These are phyloP conservation scores for Glycine tomentella DNA, from an alignment of 306 rosid species.

Conservation along the genomic window DNA sequence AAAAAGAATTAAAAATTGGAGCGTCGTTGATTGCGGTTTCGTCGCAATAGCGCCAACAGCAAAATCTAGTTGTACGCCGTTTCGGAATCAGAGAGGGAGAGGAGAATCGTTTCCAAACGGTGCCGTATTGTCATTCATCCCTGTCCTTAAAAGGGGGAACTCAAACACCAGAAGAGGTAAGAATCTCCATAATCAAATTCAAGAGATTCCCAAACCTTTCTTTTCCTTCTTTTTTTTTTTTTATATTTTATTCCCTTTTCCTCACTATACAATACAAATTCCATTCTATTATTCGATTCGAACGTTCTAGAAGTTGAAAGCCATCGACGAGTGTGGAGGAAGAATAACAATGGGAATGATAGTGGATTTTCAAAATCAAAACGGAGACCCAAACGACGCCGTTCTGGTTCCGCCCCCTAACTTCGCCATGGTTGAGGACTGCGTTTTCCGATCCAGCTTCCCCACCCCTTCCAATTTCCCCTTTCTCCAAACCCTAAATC, in stretches of 20 bases:
- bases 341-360: slow-evolving; percentile 52
- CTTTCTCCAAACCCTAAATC: slow-evolving; percentile 74
- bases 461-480: slow-evolving; percentile 75
- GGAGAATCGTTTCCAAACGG: slow-evolving; percentile 14
- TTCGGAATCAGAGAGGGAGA: background rate
- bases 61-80: slow-evolving; percentile 43
- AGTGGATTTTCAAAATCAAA: slow-evolving; percentile 48
- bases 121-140: background rate
- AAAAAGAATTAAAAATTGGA: background rate
- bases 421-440: slow-evolving; percentile 91
- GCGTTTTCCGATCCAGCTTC: slow-evolving; percentile 87
- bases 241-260: too few species aligned
- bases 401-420: slow-evolving; percentile 75
- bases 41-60: slow-evolving; percentile 41
- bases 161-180: background rate
- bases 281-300: background rate
- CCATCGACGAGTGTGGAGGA: background rate
- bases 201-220: background rate
- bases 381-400: slow-evolving; percentile 43
- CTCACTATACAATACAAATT: background rate
- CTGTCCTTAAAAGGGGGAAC: background rate
- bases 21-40: slow-evolving; percentile 26
- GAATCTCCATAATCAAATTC: background rate
- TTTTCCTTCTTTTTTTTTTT: too few species aligned
- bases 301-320: background rate